phyloP scores from a whole-genome alignment of 2,329 filamentous ascomycete species.

The Cordyceps tenuipes region DNA sequence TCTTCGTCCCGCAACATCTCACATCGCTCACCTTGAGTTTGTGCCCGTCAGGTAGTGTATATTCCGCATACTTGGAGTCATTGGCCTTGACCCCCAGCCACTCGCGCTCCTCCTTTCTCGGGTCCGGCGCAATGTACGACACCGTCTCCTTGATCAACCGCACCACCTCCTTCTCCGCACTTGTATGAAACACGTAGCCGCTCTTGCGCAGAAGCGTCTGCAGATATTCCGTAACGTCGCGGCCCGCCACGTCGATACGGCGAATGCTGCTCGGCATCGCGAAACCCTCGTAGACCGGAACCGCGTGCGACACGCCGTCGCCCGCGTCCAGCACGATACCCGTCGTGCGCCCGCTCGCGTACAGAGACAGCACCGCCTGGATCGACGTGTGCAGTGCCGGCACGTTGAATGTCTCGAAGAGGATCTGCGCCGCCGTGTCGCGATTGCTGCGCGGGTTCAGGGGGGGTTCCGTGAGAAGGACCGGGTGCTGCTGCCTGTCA shows the following conservation, averaged over 20 bases:
- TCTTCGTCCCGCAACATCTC: too few relatives aligned
- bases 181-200: slow-evolving; percentile 93
- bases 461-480: slow-evolving; percentile 90
- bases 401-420: slow-evolving; percentile 98
- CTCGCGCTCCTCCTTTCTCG: slow-evolving; percentile 91
- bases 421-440: slow-evolving; percentile 91
- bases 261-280: slow-evolving; percentile 93
- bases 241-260: slow-evolving; percentile 88
- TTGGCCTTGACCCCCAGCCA: slow-evolving; percentile 77
- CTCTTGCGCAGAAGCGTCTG: slow-evolving; percentile 85
- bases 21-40: slow-evolving; percentile 64
- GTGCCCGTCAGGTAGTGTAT: slow-evolving; percentile 83
- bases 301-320: slow-evolving; percentile 93
- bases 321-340: slow-evolving; percentile 93
- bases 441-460: slow-evolving; percentile 93
- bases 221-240: slow-evolving; percentile 93
- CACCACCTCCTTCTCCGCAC: slow-evolving; percentile 98
- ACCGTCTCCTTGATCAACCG: slow-evolving; percentile 93
- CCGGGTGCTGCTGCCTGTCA: slow-evolving; percentile 60
- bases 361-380: slow-evolving; percentile 90
- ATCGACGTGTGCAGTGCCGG: slow-evolving; percentile 95
- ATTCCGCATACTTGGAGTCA: slow-evolving; percentile 73
- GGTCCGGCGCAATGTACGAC: slow-evolving; percentile 84
- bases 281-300: slow-evolving; percentile 96
- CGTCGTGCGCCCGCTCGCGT: slow-evolving; percentile 91